phyloP scores from a whole-genome alignment of 2,329 filamentous ascomycete genomes.

The Colletotrichum sp. region DNA sequence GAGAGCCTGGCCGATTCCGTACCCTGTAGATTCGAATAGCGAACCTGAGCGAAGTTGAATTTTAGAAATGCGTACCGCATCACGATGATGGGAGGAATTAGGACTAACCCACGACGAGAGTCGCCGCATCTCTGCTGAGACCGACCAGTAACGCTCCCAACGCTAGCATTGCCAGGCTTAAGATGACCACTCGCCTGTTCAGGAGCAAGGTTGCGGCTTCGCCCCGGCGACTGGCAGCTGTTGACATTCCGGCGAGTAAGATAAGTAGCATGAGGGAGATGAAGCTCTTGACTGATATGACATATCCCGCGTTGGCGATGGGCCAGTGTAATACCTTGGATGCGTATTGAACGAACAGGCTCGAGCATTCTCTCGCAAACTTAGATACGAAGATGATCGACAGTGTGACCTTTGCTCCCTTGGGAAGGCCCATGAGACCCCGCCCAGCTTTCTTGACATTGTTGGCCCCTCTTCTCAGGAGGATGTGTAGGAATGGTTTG shows the following conservation, averaged over 20 bases:
- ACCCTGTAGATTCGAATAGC: background rate
- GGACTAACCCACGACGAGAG: background rate
- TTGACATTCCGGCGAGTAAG: background rate
- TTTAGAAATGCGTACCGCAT: rapidly evolving
- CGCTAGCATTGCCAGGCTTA: background rate
- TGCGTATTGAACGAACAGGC: background rate
- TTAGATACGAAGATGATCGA: background rate
- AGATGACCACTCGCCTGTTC: background rate
- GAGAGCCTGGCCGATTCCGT: background rate
- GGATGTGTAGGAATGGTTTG: background rate
- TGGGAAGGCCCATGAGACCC: background rate
- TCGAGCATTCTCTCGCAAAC: background rate
- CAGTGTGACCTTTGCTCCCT: background rate
- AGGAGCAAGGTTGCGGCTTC: background rate
- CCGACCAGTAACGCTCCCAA: background rate
- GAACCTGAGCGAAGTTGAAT: background rate
- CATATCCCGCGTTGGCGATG: background rate
- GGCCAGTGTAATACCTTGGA: background rate
- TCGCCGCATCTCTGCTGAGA: background rate
- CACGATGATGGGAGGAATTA: background rate
- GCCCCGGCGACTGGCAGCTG: background rate
- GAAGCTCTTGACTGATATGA: background rate
- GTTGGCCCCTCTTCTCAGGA: background rate
- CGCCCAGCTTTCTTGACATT: background rate
- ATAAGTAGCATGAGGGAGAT: background rate